These are phyloP conservation scores for Bipolaris sorokiniana DNA, from an alignment of 2,329 filamentous ascomycete species.

Conservation along the genomic window DNA sequence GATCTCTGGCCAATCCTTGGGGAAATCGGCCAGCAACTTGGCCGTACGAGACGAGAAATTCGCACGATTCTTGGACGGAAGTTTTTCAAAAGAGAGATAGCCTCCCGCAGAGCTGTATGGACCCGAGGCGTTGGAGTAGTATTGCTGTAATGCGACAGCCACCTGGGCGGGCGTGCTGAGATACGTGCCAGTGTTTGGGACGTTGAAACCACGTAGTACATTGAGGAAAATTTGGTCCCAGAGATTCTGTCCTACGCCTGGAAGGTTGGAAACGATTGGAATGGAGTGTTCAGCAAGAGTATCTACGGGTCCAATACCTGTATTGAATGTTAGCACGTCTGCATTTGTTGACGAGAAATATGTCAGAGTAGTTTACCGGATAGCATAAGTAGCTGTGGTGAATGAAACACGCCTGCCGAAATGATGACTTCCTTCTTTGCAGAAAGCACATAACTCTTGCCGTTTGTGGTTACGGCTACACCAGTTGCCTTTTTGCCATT, in stretches of 20 bases:
- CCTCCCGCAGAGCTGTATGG: constrained; percentile 31
- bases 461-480: constrained; percentile 38
- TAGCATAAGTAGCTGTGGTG: constrained; percentile 48
- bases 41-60: constrained; percentile 17
- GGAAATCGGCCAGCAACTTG: constrained; percentile 11
- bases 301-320: constrained; percentile 46
- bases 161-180: constrained; percentile 20
- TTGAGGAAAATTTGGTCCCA: constrained; percentile 34
- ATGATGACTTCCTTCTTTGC: constrained; percentile 52
- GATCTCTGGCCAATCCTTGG: constrained; percentile 8
- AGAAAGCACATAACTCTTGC: constrained; percentile 15
- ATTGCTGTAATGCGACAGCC: constrained; percentile 19
- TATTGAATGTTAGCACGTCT: not conserved
- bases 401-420: constrained; percentile 50
- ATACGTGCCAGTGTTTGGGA: constrained; percentile 31
- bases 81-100: constrained; percentile 31
- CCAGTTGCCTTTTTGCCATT: constrained; percentile 26
- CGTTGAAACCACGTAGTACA: constrained; percentile 22
- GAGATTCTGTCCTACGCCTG: constrained; percentile 38
- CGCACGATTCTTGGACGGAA: constrained; percentile 19
- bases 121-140: constrained; percentile 19
- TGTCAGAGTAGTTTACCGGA: constrained; percentile 26
- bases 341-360: not conserved
- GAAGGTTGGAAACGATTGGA: constrained; percentile 25
- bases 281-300: constrained; percentile 27